Conservation (phyloP, 129 eudicot species). For the Tagetes patula region DNA sequence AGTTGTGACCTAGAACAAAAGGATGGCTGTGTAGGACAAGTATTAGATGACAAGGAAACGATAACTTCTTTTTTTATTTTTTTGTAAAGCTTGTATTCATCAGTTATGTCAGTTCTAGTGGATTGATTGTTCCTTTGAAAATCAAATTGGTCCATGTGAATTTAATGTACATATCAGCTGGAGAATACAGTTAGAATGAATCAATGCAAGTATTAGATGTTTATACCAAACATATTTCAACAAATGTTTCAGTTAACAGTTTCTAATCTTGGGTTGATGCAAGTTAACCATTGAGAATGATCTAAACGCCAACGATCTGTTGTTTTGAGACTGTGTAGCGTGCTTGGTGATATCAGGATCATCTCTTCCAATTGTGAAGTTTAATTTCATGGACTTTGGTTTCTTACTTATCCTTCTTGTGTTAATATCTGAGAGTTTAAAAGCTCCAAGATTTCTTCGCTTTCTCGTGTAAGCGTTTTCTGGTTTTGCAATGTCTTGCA, state of each 20-base stretch:
- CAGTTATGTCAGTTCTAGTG: constrained; percentile 22
- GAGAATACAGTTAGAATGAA: neutral
- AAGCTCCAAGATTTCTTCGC: constrained; percentile 51
- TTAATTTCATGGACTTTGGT: constrained; percentile 39
- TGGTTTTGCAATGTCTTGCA: constrained; percentile 66
- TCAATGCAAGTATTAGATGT: constrained; percentile 17
- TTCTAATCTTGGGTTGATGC: constrained; percentile 36
- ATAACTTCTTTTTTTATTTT: constrained; percentile 22
- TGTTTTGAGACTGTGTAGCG: constrained; percentile 26
- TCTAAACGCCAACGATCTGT: constrained; percentile 35
- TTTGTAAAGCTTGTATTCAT: constrained; percentile 39
- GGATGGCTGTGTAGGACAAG: constrained; percentile 22
- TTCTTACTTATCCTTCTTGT: constrained; percentile 49
- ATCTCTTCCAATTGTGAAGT: constrained; percentile 42
- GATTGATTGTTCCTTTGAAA: constrained; percentile 2
- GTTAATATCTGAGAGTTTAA: constrained; percentile 33
- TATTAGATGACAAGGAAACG: constrained; percentile 14
- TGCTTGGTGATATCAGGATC: constrained; percentile 14
- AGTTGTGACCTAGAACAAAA: constrained; percentile 2
- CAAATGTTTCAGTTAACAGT: constrained; percentile 6
- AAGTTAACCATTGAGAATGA: constrained; percentile 66
- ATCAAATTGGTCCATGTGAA: neutral
- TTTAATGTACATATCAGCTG: neutral
- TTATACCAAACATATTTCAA: constrained; percentile 4
- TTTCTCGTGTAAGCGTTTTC: constrained; percentile 57